Percentiles rank a stretch among this genome's conserved stretches.
Conservation (phyloP, 106 monocot species). For the Vanilla planifolia region DNA sequence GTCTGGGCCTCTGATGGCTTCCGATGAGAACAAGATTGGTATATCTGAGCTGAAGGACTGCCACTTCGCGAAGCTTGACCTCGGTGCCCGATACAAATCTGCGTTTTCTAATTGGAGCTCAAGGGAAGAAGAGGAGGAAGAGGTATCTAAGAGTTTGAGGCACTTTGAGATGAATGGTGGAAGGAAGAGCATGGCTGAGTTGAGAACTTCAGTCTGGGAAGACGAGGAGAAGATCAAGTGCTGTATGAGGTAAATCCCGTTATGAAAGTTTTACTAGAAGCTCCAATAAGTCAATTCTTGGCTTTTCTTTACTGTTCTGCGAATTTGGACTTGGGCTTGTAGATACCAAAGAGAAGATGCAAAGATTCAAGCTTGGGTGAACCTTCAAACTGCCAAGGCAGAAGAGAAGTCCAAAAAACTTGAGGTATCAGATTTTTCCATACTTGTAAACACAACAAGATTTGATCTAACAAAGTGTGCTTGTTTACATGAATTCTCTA, state of each 20-base stretch:
- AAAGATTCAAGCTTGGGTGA: constrained; percentile 76
- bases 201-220: constrained; percentile 1
- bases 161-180: constrained; percentile 6
- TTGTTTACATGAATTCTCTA: no score
- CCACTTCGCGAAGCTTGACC: constrained; percentile 29
- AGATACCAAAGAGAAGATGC: constrained; percentile 82
- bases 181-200: background rate
- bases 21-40: constrained; percentile 26
- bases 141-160: constrained; percentile 19
- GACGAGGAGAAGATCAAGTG: constrained; percentile 70
- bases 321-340: background rate
- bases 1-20: constrained; percentile 51
- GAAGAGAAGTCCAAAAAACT: constrained; percentile 72
- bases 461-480: no score
- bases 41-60: constrained; percentile 68
- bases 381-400: constrained; percentile 72
- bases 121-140: constrained; percentile 17
- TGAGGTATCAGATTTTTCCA: constrained; percentile 42
- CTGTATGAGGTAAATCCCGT: constrained; percentile 46
- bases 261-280: background rate
- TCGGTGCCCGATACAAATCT: constrained; percentile 6
- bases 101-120: constrained; percentile 15
- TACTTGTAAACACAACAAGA: no score
- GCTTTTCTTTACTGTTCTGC: background rate
- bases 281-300: background rate